Evolutionary conservation across 495 filamentous ascomycete genomes (phyloP), one percentile per base, ranked within the genome.

Genomic region (Penicillium fimorum): DNA sequence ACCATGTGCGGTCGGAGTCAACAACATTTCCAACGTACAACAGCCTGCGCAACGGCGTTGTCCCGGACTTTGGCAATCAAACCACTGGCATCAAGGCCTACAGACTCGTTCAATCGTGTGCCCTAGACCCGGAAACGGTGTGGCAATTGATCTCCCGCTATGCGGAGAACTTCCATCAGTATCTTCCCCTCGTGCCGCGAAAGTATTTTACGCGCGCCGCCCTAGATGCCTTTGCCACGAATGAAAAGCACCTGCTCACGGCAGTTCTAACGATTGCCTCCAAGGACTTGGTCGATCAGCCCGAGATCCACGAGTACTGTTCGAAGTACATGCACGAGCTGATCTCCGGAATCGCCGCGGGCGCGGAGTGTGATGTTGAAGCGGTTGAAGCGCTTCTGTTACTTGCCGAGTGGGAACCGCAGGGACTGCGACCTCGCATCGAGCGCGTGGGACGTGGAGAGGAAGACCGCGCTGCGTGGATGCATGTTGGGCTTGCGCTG

Each of bases 401-500:
- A 10, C 74, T 86, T 13, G 84, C 84, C 1, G 84, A 87, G 61
- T 86, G 83, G 83, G 83, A 83, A 37, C 84, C 84, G 1, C 84
- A 86, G 35, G 79, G 80, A 5, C 72, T 81, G 5, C 74, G 80
- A 15, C 73, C 70, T 42, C 78, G 58, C 15, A 69, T 77, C 24
- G 79, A 82, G 55, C 71, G 78, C 17, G 82, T 86, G 13, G 84
- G 84, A 0, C 75, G 81, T 29, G 84, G 84, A 10, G 82, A 86
- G 66, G 84, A 87, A 65, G 84, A 87, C 59, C 76, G 83, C 41
- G 82, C 83, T 32, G 81, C 82, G 4, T 87, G 84, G 84, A 86
- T 86, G 84, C 84, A 86, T 64, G 82, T 86, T 11, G 84, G 84
- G 5, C 76, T 82, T 5, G 84, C 84, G 2, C 60, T 87, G 11